phyloP scores from a whole-genome alignment of 192 early-diverging fungal species.

The Linderina pennispora region DNA sequence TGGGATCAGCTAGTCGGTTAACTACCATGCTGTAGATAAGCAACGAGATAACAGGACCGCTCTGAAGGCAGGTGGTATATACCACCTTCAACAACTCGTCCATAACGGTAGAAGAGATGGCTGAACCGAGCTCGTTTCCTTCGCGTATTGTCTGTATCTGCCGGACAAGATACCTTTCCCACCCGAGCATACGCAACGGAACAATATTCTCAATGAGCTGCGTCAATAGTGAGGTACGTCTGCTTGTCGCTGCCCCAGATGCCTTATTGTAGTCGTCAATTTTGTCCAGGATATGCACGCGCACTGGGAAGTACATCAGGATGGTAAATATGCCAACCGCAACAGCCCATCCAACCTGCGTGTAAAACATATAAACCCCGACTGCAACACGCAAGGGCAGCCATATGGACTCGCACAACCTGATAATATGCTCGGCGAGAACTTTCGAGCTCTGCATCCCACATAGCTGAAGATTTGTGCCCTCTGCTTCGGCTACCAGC shows the following conservation, averaged over 20 bases:
- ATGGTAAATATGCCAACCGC: constrained; percentile 8
- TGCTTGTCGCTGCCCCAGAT: not conserved
- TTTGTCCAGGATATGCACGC: constrained; percentile 3
- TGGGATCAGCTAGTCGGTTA: too few species aligned
- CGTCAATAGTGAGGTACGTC: constrained; percentile 3
- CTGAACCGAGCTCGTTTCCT: constrained; percentile 2
- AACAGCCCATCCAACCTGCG: constrained; percentile 33
- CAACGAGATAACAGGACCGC: constrained; percentile 22
- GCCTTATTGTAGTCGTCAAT: not conserved
- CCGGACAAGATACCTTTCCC: constrained; percentile 3
- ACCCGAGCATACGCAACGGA: constrained; percentile 23
- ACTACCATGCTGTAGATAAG: constrained; percentile 17
- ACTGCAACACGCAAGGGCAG: constrained; percentile 12
- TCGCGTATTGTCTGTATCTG: constrained; percentile 8
- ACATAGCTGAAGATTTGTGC: constrained; percentile 20
- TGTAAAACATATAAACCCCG: constrained; percentile 25
- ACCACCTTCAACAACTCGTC: too few species aligned
- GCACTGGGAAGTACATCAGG: constrained; percentile 22
- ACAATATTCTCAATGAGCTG: constrained; percentile 23
- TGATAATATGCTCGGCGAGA: constrained; percentile 9
- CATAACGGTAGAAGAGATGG: too few species aligned
- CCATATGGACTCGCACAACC: constrained; percentile 14
- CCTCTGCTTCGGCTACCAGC: not conserved
- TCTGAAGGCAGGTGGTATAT: too few species aligned
- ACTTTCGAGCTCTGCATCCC: constrained; percentile 7